Evolutionary conservation across 805 yeast genomes (phyloP).

Genomic region (Saturnispora mendoncae): DNA sequence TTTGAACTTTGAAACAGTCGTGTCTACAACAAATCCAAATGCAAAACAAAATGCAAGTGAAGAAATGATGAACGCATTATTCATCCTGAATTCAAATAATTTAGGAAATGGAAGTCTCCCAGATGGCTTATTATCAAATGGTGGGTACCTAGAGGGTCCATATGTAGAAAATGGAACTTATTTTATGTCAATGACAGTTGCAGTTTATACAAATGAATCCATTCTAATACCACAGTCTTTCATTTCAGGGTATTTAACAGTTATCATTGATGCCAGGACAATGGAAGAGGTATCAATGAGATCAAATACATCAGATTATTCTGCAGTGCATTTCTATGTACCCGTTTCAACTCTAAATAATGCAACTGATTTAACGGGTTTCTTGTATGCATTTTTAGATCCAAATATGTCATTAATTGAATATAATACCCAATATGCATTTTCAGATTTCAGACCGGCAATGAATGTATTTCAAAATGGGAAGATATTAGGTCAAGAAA

Average conservation of each 20-base stretch:
- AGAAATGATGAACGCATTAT: slow-evolving; percentile 35
- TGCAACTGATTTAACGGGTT: slow-evolving; percentile 27
- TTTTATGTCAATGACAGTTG: slow-evolving; percentile 68
- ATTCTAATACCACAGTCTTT: slow-evolving; percentile 50
- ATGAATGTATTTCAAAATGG: slow-evolving; percentile 13
- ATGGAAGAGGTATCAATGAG: slow-evolving; percentile 20
- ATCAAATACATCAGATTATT: slow-evolving; percentile 28
- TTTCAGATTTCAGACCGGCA: slow-evolving; percentile 20
- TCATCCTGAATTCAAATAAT: slow-evolving; percentile 20
- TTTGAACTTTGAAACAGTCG: slow-evolving; percentile 41
- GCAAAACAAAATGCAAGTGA: slow-evolving; percentile 27
- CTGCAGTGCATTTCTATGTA: slow-evolving; percentile 21
- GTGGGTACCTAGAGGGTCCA: slow-evolving; percentile 63
- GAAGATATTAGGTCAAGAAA: slow-evolving; percentile 34
- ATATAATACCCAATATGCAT: slow-evolving; percentile 6
- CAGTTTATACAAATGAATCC: slow-evolving; percentile 67
- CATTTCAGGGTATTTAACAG: slow-evolving; percentile 63
- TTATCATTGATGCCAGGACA: slow-evolving; percentile 39
- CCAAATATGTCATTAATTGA: background rate
- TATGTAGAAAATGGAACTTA: slow-evolving; percentile 37
- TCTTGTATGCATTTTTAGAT: slow-evolving; percentile 37
- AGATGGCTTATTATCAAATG: slow-evolving; percentile 31
- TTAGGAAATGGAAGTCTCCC: slow-evolving; percentile 29
- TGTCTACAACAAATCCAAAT: slow-evolving; percentile 32
- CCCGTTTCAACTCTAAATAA: slow-evolving; percentile 20